Evolutionary conservation across 192 early-diverging fungal species (phyloP).

Genomic region (Coemansia sp.): DNA sequence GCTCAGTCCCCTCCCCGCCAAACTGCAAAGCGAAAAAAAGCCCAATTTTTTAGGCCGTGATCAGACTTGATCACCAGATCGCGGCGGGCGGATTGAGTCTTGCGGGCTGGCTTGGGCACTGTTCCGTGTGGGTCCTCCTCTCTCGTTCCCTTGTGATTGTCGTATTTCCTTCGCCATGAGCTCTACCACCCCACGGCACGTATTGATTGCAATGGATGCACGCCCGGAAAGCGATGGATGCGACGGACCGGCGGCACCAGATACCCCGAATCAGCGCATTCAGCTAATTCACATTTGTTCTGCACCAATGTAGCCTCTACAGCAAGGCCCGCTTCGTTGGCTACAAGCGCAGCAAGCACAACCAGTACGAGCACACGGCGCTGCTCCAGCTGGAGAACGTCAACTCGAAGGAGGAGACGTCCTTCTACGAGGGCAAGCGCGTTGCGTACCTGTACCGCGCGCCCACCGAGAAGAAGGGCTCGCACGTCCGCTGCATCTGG

Average conservation of each 20-base stretch:
- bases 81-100: too few relatives aligned
- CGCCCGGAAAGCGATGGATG: conserved; percentile 18
- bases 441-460: conserved; percentile 97
- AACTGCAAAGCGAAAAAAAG: too few relatives aligned
- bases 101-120: too few relatives aligned
- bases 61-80: too few relatives aligned
- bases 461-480: conserved; percentile 80
- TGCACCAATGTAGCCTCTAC: conserved; percentile 74
- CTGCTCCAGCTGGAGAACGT: conserved; percentile 94
- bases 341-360: conserved; percentile 89
- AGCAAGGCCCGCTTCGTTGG: conserved; percentile 95
- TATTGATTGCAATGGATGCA: conserved; percentile 3
- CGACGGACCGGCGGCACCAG: too few relatives aligned
- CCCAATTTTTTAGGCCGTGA: too few relatives aligned
- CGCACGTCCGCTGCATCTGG: conserved; percentile 96
- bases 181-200: conserved; percentile 40
- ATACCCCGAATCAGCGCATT: not conserved
- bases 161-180: too few relatives aligned
- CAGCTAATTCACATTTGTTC: not conserved
- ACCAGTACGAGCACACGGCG: conserved; percentile 83
- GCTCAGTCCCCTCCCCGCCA: too few relatives aligned
- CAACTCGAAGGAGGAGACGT: conserved; percentile 78
- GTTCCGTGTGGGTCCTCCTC: too few relatives aligned
- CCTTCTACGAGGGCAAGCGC: conserved; percentile 98
- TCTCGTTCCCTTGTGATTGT: too few relatives aligned